Percentiles rank a stretch among this genome's conserved stretches.
Conservation (phyloP, 306 rosid genomes). For the Cucurbita moschata region DNA sequence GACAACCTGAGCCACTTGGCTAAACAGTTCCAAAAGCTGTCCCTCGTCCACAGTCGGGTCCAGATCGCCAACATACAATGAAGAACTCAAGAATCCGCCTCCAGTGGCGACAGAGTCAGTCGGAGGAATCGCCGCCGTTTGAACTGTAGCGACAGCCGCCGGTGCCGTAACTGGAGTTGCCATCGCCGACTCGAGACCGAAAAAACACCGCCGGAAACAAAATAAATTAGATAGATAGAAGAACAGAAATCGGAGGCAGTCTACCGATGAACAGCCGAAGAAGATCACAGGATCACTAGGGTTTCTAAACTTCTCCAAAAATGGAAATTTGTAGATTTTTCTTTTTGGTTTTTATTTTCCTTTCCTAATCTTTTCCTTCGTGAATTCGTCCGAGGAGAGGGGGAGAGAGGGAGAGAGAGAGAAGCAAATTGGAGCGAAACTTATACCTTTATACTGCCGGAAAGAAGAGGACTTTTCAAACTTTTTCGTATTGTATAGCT, state of each 20-base stretch:
- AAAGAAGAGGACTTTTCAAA: no score
- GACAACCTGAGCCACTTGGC: constrained; percentile 31
- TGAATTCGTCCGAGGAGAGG: not conserved
- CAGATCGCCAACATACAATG: constrained; percentile 73
- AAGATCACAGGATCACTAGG: not conserved
- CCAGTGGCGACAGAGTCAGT: constrained; percentile 4
- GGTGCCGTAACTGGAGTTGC: not conserved
- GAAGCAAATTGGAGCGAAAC: not conserved
- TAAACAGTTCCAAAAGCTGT: constrained; percentile 56
- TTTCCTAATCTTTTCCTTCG: not conserved
- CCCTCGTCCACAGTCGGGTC: constrained; percentile 48
- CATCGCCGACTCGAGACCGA: constrained; percentile 12
- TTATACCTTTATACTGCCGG: not conserved
- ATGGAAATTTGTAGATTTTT: not conserved
- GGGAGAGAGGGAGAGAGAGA: not conserved
- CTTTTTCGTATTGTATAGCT: no score
- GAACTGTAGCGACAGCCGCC: not conserved
- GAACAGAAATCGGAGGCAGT: not conserved
- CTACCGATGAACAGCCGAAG: not conserved
- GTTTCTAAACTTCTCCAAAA: not conserved
- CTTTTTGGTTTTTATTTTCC: not conserved
- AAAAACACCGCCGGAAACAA: not conserved
- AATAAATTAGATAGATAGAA: not conserved
- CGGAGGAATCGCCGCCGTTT: constrained; percentile 21
- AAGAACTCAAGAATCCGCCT: constrained; percentile 24